phyloP scores from a whole-genome alignment of 1,139 yeast species.

The Debaryomyces fabryi region DNA sequence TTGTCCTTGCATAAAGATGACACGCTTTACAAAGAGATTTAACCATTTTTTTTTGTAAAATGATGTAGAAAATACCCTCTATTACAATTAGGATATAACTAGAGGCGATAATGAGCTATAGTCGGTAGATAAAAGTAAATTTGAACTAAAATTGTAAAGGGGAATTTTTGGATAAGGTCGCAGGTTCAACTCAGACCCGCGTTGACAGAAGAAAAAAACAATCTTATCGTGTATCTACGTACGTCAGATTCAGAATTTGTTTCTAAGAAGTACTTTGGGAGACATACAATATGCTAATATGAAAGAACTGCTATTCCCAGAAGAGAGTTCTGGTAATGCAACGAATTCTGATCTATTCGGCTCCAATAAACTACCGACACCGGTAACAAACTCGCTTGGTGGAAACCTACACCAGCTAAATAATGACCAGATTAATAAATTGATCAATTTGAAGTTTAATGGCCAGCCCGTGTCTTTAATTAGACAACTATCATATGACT shows the following conservation, averaged over 20 bases:
- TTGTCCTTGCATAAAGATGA: slow-evolving; percentile 99
- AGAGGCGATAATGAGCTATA: not conserved
- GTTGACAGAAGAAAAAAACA: not conserved
- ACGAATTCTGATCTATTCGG: slow-evolving; percentile 11
- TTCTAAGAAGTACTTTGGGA: not conserved
- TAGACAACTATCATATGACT: slow-evolving; percentile 51
- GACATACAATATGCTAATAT: slow-evolving; percentile 2
- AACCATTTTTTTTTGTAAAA: slow-evolving; percentile 59
- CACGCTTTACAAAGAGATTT: slow-evolving; percentile 97
- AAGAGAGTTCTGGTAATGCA: slow-evolving; percentile 7
- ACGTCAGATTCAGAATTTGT: not conserved
- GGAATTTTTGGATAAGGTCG: not conserved
- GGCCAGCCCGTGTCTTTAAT: slow-evolving; percentile 46
- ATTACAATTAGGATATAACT: not conserved
- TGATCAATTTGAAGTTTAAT: slow-evolving; percentile 29
- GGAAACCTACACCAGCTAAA: slow-evolving; percentile 29
- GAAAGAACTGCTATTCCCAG: slow-evolving; percentile 12
- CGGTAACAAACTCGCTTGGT: slow-evolving; percentile 14
- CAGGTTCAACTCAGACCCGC: not conserved
- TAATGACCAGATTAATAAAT: slow-evolving; percentile 37
- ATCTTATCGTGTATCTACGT: not conserved
- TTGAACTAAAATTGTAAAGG: not conserved
- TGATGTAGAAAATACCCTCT: not conserved
- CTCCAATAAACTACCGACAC: not conserved
- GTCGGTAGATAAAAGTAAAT: not conserved